A percentile compares a stretch with the other conserved stretches of the same genome.
phyloP scores from a whole-genome alignment of 164 flowering plant genomes.

The Aristolochia contorta region DNA sequence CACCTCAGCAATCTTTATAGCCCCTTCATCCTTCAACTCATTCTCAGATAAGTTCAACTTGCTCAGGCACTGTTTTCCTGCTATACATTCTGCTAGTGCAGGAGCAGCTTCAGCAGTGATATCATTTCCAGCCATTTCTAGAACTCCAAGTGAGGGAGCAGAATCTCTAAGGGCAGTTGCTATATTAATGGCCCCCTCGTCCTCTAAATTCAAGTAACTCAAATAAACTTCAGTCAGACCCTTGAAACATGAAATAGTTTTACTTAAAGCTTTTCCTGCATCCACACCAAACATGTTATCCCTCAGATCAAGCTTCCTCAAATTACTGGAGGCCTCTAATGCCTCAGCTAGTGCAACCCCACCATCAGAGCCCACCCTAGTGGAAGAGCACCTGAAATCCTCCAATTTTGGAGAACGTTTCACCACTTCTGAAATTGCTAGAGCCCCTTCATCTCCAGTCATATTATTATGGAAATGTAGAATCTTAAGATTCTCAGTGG shows the following conservation, averaged over 20 bases:
- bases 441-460: constrained; percentile 94
- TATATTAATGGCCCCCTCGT: constrained; percentile 61
- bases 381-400: constrained; percentile 89
- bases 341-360: constrained; percentile 65
- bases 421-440: constrained; percentile 66
- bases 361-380: constrained; percentile 80
- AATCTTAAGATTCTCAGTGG: constrained; percentile 64
- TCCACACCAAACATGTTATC: constrained; percentile 89
- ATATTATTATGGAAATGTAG: constrained; percentile 89
- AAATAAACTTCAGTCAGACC: constrained; percentile 50
- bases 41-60: constrained; percentile 70
- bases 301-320: constrained; percentile 70
- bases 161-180: constrained; percentile 46
- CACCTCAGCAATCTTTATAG: constrained; percentile 43
- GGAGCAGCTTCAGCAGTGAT: constrained; percentile 55
- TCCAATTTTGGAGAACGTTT: constrained; percentile 56
- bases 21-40: constrained; percentile 73
- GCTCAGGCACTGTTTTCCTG: constrained; percentile 32
- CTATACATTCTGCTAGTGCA: constrained; percentile 48
- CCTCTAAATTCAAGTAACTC: constrained; percentile 77
- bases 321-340: constrained; percentile 34
- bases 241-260: constrained; percentile 31
- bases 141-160: constrained; percentile 47
- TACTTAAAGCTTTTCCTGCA: constrained; percentile 53
- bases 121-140: constrained; percentile 88